A percentile compares a stretch with the other conserved stretches of the same genome.
These are phyloP conservation scores for Blastomyces parvus DNA, from an alignment of 2,329 filamentous ascomycete genomes.

Conservation along the genomic window DNA sequence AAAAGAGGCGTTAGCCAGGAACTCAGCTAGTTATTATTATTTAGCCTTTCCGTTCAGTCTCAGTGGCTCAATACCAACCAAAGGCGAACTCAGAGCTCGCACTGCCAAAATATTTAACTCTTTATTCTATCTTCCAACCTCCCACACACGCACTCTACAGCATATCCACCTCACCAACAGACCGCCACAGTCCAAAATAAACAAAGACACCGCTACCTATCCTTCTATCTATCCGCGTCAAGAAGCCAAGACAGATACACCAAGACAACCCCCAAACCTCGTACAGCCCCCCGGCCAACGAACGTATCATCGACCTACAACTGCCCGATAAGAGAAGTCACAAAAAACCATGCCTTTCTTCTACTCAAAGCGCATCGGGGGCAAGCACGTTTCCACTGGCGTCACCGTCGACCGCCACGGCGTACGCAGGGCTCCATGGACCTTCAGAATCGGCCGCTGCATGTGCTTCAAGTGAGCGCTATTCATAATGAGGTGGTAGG, in stretches of 20 bases:
- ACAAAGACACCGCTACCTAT: not conserved
- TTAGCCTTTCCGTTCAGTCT: too few species aligned
- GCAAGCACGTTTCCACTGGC: constrained; percentile 37
- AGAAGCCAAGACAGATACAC: not conserved
- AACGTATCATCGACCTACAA: not conserved
- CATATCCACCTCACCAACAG: not conserved
- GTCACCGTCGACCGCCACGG: constrained; percentile 46
- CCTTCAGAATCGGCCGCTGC: constrained; percentile 42
- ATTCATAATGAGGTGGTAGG: not conserved
- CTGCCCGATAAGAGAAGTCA: not conserved
- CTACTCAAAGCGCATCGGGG: constrained; percentile 30
- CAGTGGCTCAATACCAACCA: not conserved
- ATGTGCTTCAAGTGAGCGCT: constrained; percentile 44
- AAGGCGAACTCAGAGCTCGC: not conserved
- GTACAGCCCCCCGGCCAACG: not conserved
- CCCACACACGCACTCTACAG: not conserved
- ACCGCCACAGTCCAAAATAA: not conserved
- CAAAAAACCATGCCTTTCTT: constrained; percentile 25
- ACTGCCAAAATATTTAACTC: not conserved
- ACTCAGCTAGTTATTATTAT: too few species aligned
- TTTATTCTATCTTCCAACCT: not conserved
- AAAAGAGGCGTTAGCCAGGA: not conserved
- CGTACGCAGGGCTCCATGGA: constrained; percentile 42
- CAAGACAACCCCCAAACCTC: not conserved
- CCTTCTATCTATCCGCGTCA: not conserved